Base-by-base conservation (phyloP, 1,284 basidiomycete genomes). In the Irpex sp. region DNA sequence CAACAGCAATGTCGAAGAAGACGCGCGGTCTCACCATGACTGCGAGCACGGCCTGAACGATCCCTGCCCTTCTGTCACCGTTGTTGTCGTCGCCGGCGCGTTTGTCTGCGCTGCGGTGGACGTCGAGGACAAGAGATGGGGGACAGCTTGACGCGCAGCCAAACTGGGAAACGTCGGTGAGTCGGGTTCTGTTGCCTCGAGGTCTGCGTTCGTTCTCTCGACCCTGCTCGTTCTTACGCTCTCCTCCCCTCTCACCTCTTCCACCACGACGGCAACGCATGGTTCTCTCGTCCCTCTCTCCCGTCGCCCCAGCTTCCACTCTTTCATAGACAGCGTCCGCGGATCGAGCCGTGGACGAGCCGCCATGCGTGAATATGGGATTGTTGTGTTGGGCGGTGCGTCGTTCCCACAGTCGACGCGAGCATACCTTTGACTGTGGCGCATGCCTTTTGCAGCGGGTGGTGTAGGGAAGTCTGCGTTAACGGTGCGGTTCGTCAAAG, bases 381-480 rank as follows among this genome's bases (percentile, higher is more conserved):
- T 88, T 48, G 90, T 93, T 65, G 88, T 93, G 60, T 84, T 93
- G 60, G 91, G 91, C 72, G 91, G 91, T 91, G 67, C 67, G 83
- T 74, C 57, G 62, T 64, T 57, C 58, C 36, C 54, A 60, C 52
- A 19, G 44, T 59, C 51, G 57, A 19, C n/a, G 21, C 64, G 31
- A 40, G 55, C 52, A 19, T 54, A 63, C 58, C 49, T 17, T 51
- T 17, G 55, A 36, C 26, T 26, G 26, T 26, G 26, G 55, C 56
- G 62, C 62, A 54, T 48, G 9, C 44, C 48, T 62, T 51, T 58
- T 57, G 62, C 69, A 92, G 90, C 91, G 70, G 90, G 91, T 71
- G 90, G 90, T 38, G 92, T 94, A 62, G 92, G 93, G 61, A 94
- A 94, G 77, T 92, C 91, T 37, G 91, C 92, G 17, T 79, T 81